phyloP scores from a whole-genome alignment of 2,329 filamentous ascomycete species.

The Cucurbitaria berberidis region DNA sequence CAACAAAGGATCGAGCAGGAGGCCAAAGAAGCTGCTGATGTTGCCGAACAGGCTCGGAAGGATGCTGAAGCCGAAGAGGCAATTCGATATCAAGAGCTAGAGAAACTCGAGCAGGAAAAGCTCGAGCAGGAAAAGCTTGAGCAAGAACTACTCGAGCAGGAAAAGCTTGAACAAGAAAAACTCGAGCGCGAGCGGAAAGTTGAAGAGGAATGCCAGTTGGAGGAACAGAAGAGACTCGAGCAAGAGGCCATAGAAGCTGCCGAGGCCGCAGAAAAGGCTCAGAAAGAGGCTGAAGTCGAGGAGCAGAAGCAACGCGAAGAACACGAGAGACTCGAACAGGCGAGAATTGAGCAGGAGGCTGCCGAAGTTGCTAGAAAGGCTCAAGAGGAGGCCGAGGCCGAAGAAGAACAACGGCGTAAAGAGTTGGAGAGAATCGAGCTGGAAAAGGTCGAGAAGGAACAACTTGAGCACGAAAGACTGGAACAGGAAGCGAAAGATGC shows the following conservation, averaged over 20 bases:
- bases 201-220: conserved; percentile 3
- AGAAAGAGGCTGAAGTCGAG: not conserved
- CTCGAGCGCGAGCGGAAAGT: not conserved
- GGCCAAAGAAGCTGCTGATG: not conserved
- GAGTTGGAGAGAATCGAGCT: conserved; percentile 4
- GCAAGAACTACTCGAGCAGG: not conserved
- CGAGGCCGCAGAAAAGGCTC: not conserved
- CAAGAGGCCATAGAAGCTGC: not conserved
- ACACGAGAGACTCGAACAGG: conserved; percentile 1
- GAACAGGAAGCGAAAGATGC: conserved; percentile 11
- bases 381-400: not conserved
- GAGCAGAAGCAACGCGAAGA: not conserved
- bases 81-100: not conserved
- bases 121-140: not conserved
- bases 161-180: not conserved
- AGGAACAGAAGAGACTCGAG: not conserved
- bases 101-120: not conserved
- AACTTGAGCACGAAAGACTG: conserved; percentile 6
- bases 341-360: not conserved
- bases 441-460: conserved; percentile 4
- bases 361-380: not conserved
- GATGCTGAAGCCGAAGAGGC: not conserved
- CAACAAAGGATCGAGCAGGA: too few species aligned
- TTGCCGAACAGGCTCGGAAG: too few species aligned
- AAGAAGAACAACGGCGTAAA: not conserved